Evolutionary conservation across 164 flowering plant species (phyloP).

Genomic region (Pachysandra terminalis): DNA sequence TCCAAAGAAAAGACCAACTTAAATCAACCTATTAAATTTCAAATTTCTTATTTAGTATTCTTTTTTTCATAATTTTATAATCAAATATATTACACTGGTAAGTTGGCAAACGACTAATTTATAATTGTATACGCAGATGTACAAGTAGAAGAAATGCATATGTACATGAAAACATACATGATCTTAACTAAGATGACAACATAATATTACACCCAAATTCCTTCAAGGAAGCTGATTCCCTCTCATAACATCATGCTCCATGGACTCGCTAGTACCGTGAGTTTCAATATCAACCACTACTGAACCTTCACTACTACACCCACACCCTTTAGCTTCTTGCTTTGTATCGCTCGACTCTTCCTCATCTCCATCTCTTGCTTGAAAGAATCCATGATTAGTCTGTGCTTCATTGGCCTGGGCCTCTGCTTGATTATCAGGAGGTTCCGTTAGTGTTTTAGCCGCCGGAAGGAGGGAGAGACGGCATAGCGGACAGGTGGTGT

Average conservation of each 20-base stretch:
- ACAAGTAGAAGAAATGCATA: background rate
- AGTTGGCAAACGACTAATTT: too few relatives aligned
- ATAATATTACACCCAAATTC: background rate
- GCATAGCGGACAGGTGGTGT: slow-evolving; percentile 73
- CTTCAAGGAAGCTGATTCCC: background rate
- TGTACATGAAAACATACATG: background rate
- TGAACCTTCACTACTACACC: slow-evolving; percentile 8
- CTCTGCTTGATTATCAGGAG: slow-evolving; percentile 9
- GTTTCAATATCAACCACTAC: slow-evolving; percentile 6
- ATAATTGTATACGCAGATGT: background rate
- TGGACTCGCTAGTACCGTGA: background rate
- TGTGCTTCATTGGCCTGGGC: slow-evolving; percentile 5
- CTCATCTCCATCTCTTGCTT: slow-evolving; percentile 8
- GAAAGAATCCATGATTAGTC: slow-evolving; percentile 6
- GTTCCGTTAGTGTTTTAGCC: slow-evolving; percentile 24
- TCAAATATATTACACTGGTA: too few relatives aligned
- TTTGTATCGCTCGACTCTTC: slow-evolving; percentile 11
- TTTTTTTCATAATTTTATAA: too few relatives aligned
- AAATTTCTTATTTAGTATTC: too few relatives aligned
- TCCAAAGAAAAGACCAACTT: too few relatives aligned
- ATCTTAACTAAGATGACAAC: background rate
- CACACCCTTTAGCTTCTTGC: slow-evolving; percentile 10
- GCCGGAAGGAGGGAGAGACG: slow-evolving; percentile 51
- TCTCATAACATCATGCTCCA: background rate
- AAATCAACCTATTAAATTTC: too few relatives aligned